Evolutionary conservation across 108 stramenopile genomes (phyloP).

Genomic region (Skeletonema costatum): DNA sequence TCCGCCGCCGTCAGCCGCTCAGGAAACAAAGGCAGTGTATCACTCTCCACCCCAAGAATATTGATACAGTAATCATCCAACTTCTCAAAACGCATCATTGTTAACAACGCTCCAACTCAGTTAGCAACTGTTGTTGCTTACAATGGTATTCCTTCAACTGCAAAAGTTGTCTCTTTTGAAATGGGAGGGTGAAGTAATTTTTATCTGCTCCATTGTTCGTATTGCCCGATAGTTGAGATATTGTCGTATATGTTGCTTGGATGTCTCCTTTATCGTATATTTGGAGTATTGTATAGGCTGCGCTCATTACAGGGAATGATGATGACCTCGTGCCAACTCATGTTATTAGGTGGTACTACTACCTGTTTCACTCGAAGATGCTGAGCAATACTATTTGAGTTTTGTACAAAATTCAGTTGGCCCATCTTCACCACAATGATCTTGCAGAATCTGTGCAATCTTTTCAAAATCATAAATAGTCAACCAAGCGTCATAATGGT

Average conservation of each 20-base stretch:
- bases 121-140: conserved; percentile 1
- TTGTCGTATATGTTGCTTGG: not conserved
- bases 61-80: conserved; percentile 29
- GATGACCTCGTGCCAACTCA: not conserved
- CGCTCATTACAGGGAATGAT: not conserved
- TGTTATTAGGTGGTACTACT: not conserved
- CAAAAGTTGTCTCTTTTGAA: not conserved
- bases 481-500: not conserved
- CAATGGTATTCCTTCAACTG: not conserved
- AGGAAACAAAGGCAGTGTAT: conserved; percentile 29
- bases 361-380: not conserved
- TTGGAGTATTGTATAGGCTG: not conserved
- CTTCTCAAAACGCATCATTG: conserved; percentile 25
- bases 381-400: not conserved
- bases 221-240: conserved; percentile 16
- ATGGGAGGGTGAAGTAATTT: conserved; percentile 23
- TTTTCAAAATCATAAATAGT: not conserved
- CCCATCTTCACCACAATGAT: not conserved
- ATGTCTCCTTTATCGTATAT: not conserved
- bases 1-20: not conserved
- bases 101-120: conserved; percentile 6
- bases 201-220: not conserved
- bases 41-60: conserved; percentile 31
- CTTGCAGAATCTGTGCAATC: not conserved
- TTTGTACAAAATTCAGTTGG: not conserved